A percentile compares a stretch with the other conserved stretches of the same genome.
phyloP scores from a whole-genome alignment of 768 basidiomycete genomes.

The Boletus vermiculosoides region DNA sequence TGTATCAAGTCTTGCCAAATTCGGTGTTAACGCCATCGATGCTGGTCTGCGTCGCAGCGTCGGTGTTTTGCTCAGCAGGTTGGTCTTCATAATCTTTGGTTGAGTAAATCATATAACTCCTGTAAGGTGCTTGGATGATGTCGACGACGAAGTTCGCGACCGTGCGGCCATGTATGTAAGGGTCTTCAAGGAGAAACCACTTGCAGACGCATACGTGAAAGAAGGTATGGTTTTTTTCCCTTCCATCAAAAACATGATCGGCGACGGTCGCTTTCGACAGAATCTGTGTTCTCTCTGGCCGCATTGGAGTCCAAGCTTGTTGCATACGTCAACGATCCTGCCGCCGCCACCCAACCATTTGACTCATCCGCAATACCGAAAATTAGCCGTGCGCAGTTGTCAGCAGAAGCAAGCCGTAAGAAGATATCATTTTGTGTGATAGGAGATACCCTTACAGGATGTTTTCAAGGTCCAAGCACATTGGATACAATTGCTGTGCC shows the following conservation, averaged over 20 bases:
- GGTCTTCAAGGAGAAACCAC: constrained; percentile 71
- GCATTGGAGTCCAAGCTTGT: constrained; percentile 89
- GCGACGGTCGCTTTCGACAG: constrained; percentile 41
- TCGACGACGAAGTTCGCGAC: constrained; percentile 98
- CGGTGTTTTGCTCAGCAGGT: constrained; percentile 83
- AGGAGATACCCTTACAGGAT: constrained; percentile 11
- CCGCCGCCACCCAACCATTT: constrained; percentile 70
- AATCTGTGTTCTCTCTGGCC: constrained; percentile 90
- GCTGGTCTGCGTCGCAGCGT: constrained; percentile 79
- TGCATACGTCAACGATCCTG: constrained; percentile 86
- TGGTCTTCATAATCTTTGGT: constrained; percentile 17
- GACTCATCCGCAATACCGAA: constrained; percentile 86
- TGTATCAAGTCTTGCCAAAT: constrained; percentile 92
- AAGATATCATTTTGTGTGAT: constrained; percentile 1
- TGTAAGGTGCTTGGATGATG: constrained; percentile 89
- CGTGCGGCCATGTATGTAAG: constrained; percentile 93
- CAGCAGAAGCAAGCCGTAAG: constrained; percentile 85
- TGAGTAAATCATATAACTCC: constrained; percentile 2
- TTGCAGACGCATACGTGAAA: constrained; percentile 87
- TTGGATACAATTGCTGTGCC: constrained; percentile 83
- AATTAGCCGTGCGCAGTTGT: constrained; percentile 89
- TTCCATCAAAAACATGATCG: neutral
- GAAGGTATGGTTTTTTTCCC: constrained; percentile 63
- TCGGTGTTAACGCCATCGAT: constrained; percentile 88
- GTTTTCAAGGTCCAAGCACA: constrained; percentile 70